Conservation (phyloP, 1,284 basidiomycete genomes). For the Trichosporon sp. region DNA sequence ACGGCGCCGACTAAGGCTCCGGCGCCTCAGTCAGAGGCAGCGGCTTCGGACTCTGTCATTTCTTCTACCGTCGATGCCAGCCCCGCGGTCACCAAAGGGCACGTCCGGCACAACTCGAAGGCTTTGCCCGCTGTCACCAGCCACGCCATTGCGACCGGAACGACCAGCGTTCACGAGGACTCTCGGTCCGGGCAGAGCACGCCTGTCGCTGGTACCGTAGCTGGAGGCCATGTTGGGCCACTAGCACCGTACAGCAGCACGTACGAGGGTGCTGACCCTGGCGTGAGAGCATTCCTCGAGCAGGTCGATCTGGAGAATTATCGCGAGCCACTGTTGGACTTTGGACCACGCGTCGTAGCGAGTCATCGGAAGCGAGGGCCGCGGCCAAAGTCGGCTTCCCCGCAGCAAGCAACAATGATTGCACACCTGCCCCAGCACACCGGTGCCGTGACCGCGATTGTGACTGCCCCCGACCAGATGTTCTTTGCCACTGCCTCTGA, state of each 20-base stretch:
- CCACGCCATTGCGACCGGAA: constrained; percentile 71
- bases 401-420: constrained; percentile 72
- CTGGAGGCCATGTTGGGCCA: constrained; percentile 30
- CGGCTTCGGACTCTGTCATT: constrained; percentile 45
- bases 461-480: constrained; percentile 86
- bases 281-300: constrained; percentile 81
- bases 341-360: constrained; percentile 80
- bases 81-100: constrained; percentile 32
- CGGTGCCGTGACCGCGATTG: constrained; percentile 74
- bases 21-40: background rate
- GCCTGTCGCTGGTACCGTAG: constrained; percentile 30
- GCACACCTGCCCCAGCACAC: constrained; percentile 84
- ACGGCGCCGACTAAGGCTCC: background rate
- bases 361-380: constrained; percentile 71
- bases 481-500: constrained; percentile 91
- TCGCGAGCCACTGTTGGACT: constrained; percentile 80
- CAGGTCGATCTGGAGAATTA: constrained; percentile 82
- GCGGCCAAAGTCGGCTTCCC: constrained; percentile 60
- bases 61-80: constrained; percentile 45
- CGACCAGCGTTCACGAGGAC: constrained; percentile 49
- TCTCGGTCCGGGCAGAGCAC: constrained; percentile 50
- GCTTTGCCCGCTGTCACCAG: constrained; percentile 81
- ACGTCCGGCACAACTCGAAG: constrained; percentile 64
- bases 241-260: constrained; percentile 51
- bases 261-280: constrained; percentile 78